A percentile compares a stretch with the other conserved stretches of the same genome.
Evolutionary conservation across 306 rosid species (phyloP).

Genomic region (Castanea sativa): DNA sequence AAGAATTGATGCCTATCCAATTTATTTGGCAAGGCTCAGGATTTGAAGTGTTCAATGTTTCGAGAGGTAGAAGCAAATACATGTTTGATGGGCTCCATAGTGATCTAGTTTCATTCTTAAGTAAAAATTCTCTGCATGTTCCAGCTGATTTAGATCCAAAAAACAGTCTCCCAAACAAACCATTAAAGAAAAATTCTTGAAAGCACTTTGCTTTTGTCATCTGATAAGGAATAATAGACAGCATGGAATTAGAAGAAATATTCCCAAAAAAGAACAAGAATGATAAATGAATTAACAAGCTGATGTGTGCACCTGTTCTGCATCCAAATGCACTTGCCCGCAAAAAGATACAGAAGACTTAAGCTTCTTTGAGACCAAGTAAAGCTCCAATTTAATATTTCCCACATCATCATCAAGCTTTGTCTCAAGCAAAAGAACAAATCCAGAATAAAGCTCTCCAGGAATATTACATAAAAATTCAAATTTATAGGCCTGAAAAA

Average conservation of each 20-base stretch:
- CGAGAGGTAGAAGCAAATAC: constrained; percentile 85
- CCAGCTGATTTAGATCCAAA: constrained; percentile 33
- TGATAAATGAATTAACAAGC: constrained; percentile 3
- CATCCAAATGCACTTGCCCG: constrained; percentile 65
- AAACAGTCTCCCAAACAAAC: constrained; percentile 72
- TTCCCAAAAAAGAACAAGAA: constrained; percentile 15
- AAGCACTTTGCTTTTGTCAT: constrained; percentile 70
- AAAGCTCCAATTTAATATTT: constrained; percentile 64
- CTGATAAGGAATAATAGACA: constrained; percentile 37
- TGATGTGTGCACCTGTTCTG: constrained; percentile 61
- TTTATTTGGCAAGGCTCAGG: constrained; percentile 48
- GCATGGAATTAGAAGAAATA: constrained; percentile 23
- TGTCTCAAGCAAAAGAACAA: constrained; percentile 71
- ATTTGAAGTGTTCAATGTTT: constrained; percentile 22
- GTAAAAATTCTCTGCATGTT: constrained; percentile 50
- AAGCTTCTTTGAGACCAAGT: constrained; percentile 63
- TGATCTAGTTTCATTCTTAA: constrained; percentile 43
- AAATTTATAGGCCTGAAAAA: constrained; percentile 72
- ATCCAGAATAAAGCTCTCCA: constrained; percentile 54
- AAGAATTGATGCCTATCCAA: constrained; percentile 70
- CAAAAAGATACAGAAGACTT: constrained; percentile 64
- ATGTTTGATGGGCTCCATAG: constrained; percentile 56
- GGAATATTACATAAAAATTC: constrained; percentile 63
- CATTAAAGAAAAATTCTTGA: constrained; percentile 83
- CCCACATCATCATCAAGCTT: constrained; percentile 84